A percentile compares a stretch with the other conserved stretches of the same genome.
These are phyloP conservation scores for Plasmodium vivax DNA, from an alignment of 169 alveolate species.

Conservation along the genomic window DNA sequence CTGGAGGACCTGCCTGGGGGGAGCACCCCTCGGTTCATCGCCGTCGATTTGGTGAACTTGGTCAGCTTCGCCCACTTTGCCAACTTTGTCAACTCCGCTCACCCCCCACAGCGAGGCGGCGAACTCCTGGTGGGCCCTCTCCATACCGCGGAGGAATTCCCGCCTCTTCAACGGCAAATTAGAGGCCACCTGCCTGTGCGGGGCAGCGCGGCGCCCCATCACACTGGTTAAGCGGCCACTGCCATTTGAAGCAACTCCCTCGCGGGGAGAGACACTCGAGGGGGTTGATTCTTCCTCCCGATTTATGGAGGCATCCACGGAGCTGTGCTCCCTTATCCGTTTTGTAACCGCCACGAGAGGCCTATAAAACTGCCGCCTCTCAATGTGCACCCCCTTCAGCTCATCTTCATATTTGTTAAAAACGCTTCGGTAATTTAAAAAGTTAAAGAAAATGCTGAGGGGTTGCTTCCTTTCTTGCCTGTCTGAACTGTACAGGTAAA, in stretches of 20 bases:
- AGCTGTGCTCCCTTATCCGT: background rate
- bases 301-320: background rate
- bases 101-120: background rate
- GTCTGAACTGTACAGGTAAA: constrained; percentile 25
- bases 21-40: background rate
- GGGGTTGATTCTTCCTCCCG: background rate
- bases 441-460: constrained; percentile 14
- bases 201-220: background rate
- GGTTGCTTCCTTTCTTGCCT: background rate
- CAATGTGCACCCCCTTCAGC: constrained; percentile 8
- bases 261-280: no score
- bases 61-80: no score
- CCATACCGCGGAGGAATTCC: background rate
- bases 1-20: background rate
- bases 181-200: background rate
- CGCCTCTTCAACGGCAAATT: background rate
- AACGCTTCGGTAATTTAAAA: constrained; percentile 40
- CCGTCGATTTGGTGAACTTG: background rate
- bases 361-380: background rate
- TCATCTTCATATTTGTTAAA: constrained; percentile 57
- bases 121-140: background rate
- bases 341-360: background rate
- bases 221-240: background rate
- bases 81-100: no score
- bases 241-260: background rate